Base-by-base conservation (phyloP, 176 grass and related monocot genomes). In the Avena eriantha region DNA sequence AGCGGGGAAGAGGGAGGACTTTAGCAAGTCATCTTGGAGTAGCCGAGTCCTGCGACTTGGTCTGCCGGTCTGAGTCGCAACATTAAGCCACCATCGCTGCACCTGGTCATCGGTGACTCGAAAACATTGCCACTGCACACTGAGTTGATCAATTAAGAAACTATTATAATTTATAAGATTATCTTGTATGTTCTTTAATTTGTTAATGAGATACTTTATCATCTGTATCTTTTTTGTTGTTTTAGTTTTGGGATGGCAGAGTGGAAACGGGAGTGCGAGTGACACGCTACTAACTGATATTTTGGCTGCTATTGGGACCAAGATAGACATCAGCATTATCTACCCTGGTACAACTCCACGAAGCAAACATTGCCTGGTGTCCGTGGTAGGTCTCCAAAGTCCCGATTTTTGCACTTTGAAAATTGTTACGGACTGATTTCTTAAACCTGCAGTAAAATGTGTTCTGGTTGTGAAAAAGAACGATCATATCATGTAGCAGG, bases 241-340 rank as follows among this genome's bases (percentile, higher is more conserved):
- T 90, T 55, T 76, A 98, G 97, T 94, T 80, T 81, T 98, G 92
- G 97, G 92, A 51, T 96, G 97, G 97, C 97, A 96, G 77, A 92
- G 88, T 78, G 92, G 80, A 87, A 91, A 92, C 24, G 97, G 91
- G 73, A 93, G 85, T 15, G 91, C 85, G 54, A 86, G 91, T 87
- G 94, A 94, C 66, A 96, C 46, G 14, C 70, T 94, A 81, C n/a
- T 98, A 81, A 88, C 94, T 90, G 92, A 87, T 73, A 98, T 92
- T 69, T 90, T 98, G 97, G 87, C 90, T 82, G 90, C 88, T 16
- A 91, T 98, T 88, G 84, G 84, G 10, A 93, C 92, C 69, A 90
- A 96, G 57, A 89, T 98, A 83, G 93, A 98, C 60, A 87, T 93
- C 8, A 80, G 97, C 43, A 81, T 83, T 74, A 88, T 98, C 61